Percentiles rank a stretch among this genome's conserved stretches.
These are phyloP conservation scores for Cyberlindnera nakhonratchasimensis DNA, from an alignment of 805 yeast genomes.

Conservation along the genomic window DNA sequence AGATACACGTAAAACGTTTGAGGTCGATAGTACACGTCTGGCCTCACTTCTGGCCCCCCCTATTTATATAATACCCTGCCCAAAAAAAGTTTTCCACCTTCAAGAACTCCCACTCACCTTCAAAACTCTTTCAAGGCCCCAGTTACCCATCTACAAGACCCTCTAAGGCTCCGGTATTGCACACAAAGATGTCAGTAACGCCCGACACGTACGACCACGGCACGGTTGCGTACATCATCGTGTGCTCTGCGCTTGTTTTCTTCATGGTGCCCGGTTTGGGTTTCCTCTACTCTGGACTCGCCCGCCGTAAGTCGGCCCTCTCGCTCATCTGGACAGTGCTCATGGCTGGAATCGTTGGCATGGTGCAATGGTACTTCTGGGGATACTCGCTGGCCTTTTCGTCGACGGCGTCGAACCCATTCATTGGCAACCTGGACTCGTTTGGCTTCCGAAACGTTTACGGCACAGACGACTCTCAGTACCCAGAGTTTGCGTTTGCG, in stretches of 20 bases:
- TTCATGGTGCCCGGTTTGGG: constrained; percentile 96
- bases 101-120: too few species aligned
- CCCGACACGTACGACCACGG: constrained; percentile 43
- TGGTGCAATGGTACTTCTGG: constrained; percentile 97
- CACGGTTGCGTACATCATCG: constrained; percentile 47
- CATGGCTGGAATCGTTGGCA: constrained; percentile 67
- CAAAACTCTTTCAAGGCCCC: too few species aligned
- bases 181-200: constrained; percentile 25
- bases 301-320: constrained; percentile 85
- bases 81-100: too few species aligned
- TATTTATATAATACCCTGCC: too few species aligned
- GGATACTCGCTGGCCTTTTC: constrained; percentile 94
- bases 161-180: too few species aligned
- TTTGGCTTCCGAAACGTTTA: constrained; percentile 79
- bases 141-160: too few species aligned
- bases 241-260: constrained; percentile 71
- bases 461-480: constrained; percentile 42
- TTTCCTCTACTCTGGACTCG: constrained; percentile 85
- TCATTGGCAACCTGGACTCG: constrained; percentile 80
- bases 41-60: too few species aligned
- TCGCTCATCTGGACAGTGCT: constrained; percentile 81
- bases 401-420: constrained; percentile 71
- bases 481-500: constrained; percentile 84
- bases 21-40: too few species aligned
- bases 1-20: too few species aligned